A percentile compares a stretch with the other conserved stretches of the same genome.
phyloP scores from a whole-genome alignment of 768 basidiomycete genomes.

The Auriscalpium orientale region DNA sequence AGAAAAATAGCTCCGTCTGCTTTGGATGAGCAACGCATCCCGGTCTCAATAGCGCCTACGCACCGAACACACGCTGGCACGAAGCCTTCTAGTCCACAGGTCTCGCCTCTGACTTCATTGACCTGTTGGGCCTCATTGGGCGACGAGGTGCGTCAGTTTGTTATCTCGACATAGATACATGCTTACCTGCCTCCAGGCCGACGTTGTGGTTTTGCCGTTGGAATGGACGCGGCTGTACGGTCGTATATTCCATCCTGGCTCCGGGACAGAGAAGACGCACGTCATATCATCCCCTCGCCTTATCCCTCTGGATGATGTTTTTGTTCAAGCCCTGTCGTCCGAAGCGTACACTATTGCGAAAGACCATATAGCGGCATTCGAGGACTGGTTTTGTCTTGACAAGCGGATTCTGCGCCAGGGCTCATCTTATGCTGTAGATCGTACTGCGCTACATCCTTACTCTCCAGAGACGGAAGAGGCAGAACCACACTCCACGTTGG shows the following conservation, averaged over 20 bases:
- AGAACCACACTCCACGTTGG: not conserved
- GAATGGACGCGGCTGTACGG: constrained; percentile 2
- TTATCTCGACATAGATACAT: no score
- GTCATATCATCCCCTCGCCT: constrained; percentile 10
- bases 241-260: not conserved
- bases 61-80: not conserved
- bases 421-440: constrained; percentile 27
- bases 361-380: constrained; percentile 12
- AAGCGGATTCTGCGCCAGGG: constrained; percentile 46
- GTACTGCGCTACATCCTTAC: constrained; percentile 1
- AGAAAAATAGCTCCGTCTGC: not conserved
- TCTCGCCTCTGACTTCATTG: constrained; percentile 14
- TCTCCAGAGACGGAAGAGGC: not conserved
- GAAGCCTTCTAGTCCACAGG: not conserved
- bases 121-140: constrained; percentile 29
- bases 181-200: constrained; percentile 1
- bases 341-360: constrained; percentile 17
- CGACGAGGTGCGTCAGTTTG: constrained; percentile 29
- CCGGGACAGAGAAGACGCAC: constrained; percentile 1
- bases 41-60: constrained; percentile 4
- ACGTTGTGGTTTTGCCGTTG: constrained; percentile 2
- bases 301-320: constrained; percentile 17
- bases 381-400: constrained; percentile 17
- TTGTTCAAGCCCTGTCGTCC: constrained; percentile 18
- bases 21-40: not conserved